Conservation (phyloP, 2,329 filamentous ascomycete genomes). For the Parastagonospora nodorum region DNA sequence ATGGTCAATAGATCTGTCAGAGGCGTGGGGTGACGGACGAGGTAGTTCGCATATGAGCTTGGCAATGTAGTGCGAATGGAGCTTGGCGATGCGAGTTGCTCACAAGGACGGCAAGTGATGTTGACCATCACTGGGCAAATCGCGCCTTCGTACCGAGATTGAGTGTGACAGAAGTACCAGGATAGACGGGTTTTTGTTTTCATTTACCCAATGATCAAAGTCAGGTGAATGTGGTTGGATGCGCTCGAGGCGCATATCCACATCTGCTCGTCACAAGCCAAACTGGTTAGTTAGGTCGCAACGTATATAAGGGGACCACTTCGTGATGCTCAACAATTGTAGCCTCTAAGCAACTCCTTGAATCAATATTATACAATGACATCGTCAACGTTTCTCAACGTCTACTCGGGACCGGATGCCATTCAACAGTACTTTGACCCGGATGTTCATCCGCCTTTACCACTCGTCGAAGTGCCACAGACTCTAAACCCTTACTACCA, state of each 20-base stretch:
- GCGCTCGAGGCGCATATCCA: no score
- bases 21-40: no score
- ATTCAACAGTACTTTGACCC: constrained; percentile 65
- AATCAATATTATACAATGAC: constrained; percentile 7
- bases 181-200: background rate
- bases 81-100: no score
- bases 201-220: background rate
- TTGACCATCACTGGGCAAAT: no score
- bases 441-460: constrained; percentile 61
- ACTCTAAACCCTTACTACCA: constrained; percentile 61
- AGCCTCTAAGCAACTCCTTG: background rate
- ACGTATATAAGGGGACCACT: no score
- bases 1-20: no score
- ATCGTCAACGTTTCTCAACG: constrained; percentile 48
- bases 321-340: background rate
- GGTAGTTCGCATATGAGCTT: no score
- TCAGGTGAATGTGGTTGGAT: no score
- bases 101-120: no score
- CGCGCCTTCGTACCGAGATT: background rate
- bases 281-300: no score
- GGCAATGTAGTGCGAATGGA: no score
- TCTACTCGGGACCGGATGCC: constrained; percentile 63
- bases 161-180: background rate
- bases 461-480: constrained; percentile 65
- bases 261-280: no score